Evolutionary conservation across 345 rosid species (phyloP), one percentile per base, ranked within the genome.

Genomic region (Excoecaria cochinchinensis): DNA sequence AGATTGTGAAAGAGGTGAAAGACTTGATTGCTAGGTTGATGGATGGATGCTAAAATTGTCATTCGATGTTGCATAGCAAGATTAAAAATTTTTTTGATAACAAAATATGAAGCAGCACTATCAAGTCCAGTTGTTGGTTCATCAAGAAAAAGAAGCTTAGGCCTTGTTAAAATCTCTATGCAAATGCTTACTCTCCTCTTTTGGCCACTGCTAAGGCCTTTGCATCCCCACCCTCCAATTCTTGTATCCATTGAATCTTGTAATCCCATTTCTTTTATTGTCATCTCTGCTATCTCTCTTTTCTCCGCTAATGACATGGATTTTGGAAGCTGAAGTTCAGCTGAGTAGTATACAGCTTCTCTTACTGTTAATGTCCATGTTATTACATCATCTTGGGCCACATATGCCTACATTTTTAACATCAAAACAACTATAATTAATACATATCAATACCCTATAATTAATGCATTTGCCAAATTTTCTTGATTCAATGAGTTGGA

Each of bases 121-220:
- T 73, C 76, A 36, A 73, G 69, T 17, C 76, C 76, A 60, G 69
- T 73, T 3, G 76, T 73, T 0, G 76, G 76, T 38, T 73, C 76
- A 19, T 73, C 76, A 3, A 73, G 69, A 44, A 61, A 73, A 5
- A 73, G 46, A 19, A 73, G 68, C 47, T 73, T 73, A 8, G 76
- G 76, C 44, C 76, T 46, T 3, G 76, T 73, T 48, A 73, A 21
- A 6, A 61, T 61, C 16, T 62, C 76, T 11, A 62, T 73, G n/a
- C 76, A 73, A 73, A 73, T 73, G 76, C 59, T 73, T 0, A 73
- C 69, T 60, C 76, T 46, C 21, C 76, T 73, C 69, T 73, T 73
- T 50, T 73, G 67, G 3, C 76, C 76, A 17, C 69, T 46, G 21
- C 76, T 73, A 3, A 73, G 50, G 12, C 75, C 67, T 17, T 72